These are phyloP conservation scores for Coemansia sp. DNA, from an alignment of 192 early-diverging fungal species.

Conservation along the genomic window DNA sequence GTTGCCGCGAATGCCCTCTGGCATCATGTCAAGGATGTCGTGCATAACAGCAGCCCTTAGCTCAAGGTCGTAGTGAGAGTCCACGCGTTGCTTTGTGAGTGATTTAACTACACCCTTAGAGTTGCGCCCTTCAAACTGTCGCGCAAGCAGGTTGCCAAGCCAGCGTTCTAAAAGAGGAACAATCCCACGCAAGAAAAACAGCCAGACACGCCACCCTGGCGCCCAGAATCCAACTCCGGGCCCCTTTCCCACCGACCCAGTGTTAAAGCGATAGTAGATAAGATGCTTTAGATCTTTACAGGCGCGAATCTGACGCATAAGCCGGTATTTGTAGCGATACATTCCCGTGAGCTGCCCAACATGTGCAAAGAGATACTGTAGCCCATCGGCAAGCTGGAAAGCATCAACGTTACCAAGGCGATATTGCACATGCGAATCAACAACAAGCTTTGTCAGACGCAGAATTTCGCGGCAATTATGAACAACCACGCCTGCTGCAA, in stretches of 20 bases:
- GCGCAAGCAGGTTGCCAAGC: constrained; percentile 97
- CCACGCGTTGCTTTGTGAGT: constrained; percentile 98
- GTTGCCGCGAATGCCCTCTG: constrained; percentile 95
- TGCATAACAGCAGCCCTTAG: constrained; percentile 98
- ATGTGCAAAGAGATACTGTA: constrained; percentile 98
- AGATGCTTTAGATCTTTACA: constrained; percentile 94
- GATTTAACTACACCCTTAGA: constrained; percentile 97
- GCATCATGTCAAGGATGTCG: constrained; percentile 99
- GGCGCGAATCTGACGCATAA: constrained; percentile 97
- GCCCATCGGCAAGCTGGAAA: constrained; percentile 97
- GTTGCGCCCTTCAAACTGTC: constrained; percentile 98
- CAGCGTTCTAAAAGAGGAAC: constrained; percentile 96
- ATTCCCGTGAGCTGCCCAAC: constrained; percentile 99
- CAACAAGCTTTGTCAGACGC: constrained; percentile 92
- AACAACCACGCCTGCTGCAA: constrained; percentile 49
- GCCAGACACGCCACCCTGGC: constrained; percentile 99
- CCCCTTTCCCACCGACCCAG: constrained; percentile 95
- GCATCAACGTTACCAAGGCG: constrained; percentile 98
- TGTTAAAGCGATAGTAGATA: constrained; percentile 91
- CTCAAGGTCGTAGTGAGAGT: constrained; percentile 97
- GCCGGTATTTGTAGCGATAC: constrained; percentile 98
- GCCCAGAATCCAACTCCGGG: constrained; percentile 99
- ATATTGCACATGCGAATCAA: constrained; percentile 98
- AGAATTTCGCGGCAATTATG: constrained; percentile 88
- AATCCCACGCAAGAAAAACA: constrained; percentile 98